These are phyloP conservation scores for Crucibulum laeve DNA, from an alignment of 768 basidiomycete genomes.

Conservation along the genomic window DNA sequence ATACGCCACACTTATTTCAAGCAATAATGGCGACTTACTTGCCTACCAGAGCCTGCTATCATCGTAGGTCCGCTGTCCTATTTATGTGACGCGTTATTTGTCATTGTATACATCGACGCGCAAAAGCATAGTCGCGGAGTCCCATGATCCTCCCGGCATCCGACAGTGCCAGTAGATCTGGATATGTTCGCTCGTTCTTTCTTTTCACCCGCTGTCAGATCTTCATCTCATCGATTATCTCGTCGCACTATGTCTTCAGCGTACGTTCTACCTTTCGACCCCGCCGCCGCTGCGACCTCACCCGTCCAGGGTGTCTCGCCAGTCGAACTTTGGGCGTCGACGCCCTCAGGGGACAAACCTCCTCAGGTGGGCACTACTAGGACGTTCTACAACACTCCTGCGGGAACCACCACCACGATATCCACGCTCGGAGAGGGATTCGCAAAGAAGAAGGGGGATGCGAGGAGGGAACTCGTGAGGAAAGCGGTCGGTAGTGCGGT, in stretches of 20 bases:
- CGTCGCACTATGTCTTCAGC: conserved; percentile 51
- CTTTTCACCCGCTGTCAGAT: no score
- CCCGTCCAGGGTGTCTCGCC: conserved; percentile 35
- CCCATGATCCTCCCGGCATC: no score
- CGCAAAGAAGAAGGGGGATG: conserved; percentile 35
- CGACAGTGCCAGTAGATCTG: no score
- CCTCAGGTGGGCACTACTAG: conserved; percentile 61
- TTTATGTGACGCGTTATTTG: no score
- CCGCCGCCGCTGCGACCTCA: conserved; percentile 24
- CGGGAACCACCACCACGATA: conserved; percentile 44
- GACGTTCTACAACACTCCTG: conserved; percentile 56
- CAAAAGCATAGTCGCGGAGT: no score
- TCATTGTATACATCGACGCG: no score
- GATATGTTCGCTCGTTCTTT: no score
- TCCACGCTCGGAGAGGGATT: conserved; percentile 59
- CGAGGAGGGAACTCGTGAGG: conserved; percentile 62
- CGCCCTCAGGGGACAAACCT: conserved; percentile 45
- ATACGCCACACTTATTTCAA: no score
- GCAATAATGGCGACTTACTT: no score
- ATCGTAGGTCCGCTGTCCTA: no score
- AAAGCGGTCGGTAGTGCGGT: conserved; percentile 70
- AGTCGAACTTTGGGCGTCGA: conserved; percentile 45
- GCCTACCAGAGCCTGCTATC: no score
- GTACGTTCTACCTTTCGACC: conserved; percentile 57
- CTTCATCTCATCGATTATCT: no score